Evolutionary conservation across 805 yeast genomes (phyloP), one percentile per base, ranked within the genome.

Genomic region (Teunomyces gatunensis): DNA sequence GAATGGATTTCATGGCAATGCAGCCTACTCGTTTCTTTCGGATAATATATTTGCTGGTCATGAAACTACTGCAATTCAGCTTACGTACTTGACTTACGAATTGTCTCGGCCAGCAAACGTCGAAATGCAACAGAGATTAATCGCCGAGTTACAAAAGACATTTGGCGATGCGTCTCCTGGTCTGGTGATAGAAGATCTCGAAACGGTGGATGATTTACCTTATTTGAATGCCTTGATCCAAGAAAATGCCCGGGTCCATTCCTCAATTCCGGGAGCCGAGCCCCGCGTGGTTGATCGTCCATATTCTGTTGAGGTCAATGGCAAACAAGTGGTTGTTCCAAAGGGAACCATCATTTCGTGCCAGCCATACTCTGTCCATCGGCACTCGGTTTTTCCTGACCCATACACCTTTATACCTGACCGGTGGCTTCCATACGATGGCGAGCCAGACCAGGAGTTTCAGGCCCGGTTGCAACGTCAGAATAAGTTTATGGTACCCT

Each of bases 31-130:
- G 0, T 68, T 71, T 48, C 51, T 73, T 15, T 63, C 78, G 39
- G 91, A 85, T 57, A 88, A 85, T 59, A 73, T 84, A 33, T 84
- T 85, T 40, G 91, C 91, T 0, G 91, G 91, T 3, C 90, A 85
- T 58, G 86, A 84, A 57, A 85, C 91, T 4, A 84, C 63, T 9
- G 88, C 86, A 0, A 74, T 81, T 5, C 81, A 83, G n/a, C 60
- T 85, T 48, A 70, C 87, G 0, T 85, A 78, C 58, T 63, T 80
- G 45, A 69, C 79, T 17, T 84, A 79, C 67, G 82, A 83, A 56
- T 58, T 84, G 32, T 81, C 87, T 2, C 66, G 80, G 48, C 81
- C 81, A 0, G 59, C 62, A 11, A 67, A 80, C 52, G 49, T 54
- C 5, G 58, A 63, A 13, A 69, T 78, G 52, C 91, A 85, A 59